Percentiles rank a stretch among this genome's conserved stretches.
These are phyloP conservation scores for Tolypocladium capitatum DNA, from an alignment of 2,329 filamentous ascomycete species.

Conservation along the genomic window DNA sequence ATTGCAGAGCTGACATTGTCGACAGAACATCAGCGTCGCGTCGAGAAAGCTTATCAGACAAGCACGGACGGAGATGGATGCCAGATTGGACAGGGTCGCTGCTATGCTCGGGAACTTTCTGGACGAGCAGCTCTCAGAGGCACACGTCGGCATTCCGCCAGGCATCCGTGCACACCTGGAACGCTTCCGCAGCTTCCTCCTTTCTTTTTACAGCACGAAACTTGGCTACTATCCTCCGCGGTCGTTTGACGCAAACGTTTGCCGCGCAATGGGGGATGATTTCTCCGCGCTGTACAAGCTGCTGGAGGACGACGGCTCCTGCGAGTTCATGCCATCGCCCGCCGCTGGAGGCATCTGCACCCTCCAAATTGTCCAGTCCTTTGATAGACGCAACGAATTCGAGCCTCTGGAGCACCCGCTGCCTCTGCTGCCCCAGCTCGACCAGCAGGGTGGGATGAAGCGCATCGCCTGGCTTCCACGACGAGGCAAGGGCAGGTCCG, in stretches of 20 bases:
- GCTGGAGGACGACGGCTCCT: slow-evolving; percentile 46
- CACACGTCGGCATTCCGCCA: slow-evolving; percentile 49
- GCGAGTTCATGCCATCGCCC: slow-evolving; percentile 35
- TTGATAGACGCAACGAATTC: slow-evolving; percentile 50
- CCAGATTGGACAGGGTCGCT: slow-evolving; percentile 44
- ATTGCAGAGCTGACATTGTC: slow-evolving; percentile 7
- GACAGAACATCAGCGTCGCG: slow-evolving; percentile 32
- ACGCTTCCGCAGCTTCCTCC: slow-evolving; percentile 56
- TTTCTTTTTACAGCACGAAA: slow-evolving; percentile 51
- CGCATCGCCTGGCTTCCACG: slow-evolving; percentile 28
- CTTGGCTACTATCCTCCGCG: slow-evolving; percentile 61
- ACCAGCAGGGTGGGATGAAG: slow-evolving; percentile 15
- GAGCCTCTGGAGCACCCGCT: slow-evolving; percentile 49
- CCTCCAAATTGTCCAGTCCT: slow-evolving; percentile 52
- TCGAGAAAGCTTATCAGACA: slow-evolving; percentile 54
- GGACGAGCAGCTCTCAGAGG: slow-evolving; percentile 54
- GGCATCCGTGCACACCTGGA: slow-evolving; percentile 55
- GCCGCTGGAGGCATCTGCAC: slow-evolving; percentile 57
- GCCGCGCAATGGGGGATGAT: slow-evolving; percentile 50
- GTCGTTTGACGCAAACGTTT: slow-evolving; percentile 30
- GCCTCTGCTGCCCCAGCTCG: slow-evolving; percentile 47
- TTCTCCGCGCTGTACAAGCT: slow-evolving; percentile 60
- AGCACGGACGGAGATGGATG: slow-evolving; percentile 51
- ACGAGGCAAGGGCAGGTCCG: slow-evolving; percentile 28
- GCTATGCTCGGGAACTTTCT: slow-evolving; percentile 53